Evolutionary conservation across 2,329 filamentous ascomycete genomes (phyloP).

Genomic region (Herpomyces periplanetae): DNA sequence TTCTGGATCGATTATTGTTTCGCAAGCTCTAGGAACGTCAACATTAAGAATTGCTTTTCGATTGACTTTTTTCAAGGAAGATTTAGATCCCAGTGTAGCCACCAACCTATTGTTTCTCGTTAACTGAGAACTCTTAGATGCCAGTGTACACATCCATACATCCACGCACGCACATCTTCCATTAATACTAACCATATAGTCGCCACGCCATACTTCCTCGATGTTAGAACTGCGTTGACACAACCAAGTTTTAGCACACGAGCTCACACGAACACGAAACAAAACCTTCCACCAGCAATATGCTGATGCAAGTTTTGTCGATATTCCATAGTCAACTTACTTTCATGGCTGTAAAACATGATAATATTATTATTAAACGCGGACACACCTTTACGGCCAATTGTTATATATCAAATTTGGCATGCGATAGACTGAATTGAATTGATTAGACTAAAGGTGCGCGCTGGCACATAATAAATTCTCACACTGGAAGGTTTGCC

Average conservation of each 20-base stretch:
- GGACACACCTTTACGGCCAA: no score
- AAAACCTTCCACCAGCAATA: neutral
- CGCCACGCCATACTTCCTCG: slow-evolving; percentile 53
- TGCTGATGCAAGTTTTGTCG: neutral
- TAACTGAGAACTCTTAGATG: slow-evolving; percentile 1
- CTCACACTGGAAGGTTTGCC: no score
- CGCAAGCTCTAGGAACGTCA: slow-evolving; percentile 46
- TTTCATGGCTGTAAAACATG: slow-evolving; percentile 96
- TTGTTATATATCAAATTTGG: no score
- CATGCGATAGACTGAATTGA: no score
- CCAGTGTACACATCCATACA: neutral
- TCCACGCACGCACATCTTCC: neutral
- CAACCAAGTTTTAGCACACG: slow-evolving; percentile 4
- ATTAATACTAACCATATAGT: slow-evolving; percentile 36
- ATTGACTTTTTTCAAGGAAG: slow-evolving; percentile 27
- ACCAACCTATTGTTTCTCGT: slow-evolving; percentile 24
- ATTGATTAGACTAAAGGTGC: no score
- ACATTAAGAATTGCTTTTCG: slow-evolving; percentile 62
- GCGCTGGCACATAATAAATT: no score
- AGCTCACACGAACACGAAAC: slow-evolving; percentile 1
- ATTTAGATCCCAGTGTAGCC: slow-evolving; percentile 42
- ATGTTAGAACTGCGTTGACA: slow-evolving; percentile 24
- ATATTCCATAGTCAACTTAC: slow-evolving; percentile 12
- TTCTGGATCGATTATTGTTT: slow-evolving; percentile 47
- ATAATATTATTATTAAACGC: no score